Evolutionary conservation across 352 stramenopile species (phyloP), one percentile per base, ranked within the genome.

Genomic region (Phytophthora palmivora): DNA sequence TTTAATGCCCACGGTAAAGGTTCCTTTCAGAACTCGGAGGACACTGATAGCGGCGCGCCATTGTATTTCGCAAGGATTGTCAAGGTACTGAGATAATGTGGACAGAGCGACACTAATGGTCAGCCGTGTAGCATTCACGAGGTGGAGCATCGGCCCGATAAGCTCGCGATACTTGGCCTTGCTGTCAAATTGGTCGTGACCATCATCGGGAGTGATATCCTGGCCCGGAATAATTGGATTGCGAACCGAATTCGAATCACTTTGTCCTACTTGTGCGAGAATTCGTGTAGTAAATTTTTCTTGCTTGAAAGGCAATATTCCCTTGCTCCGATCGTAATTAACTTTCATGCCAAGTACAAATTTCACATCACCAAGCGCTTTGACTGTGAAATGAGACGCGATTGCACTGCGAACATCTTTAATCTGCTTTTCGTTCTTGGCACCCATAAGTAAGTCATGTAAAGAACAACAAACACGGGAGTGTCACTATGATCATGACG

Each of bases 301-400:
- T 34, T 72, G 50, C 0, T 18, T 22, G 7, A 72, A 9, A 1
- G 0, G 22, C 9, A 19, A 67, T 14, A 33, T 58, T 36, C 59
- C 50, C 15, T 62, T 43, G 2, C 45, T 33, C 4, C 8, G 16
- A 4, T 28, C 12, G 16, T 63, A 72, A 0, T 56, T 1, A 1
- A 67, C 19, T 30, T 67, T 41, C 39, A 72, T 71, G 1, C 51
- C 63, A 0, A 63, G n/a, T 2, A 67, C 22, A 19, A 48, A 61
- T 1, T n/a, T 15, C 0, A 30, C 22, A 21, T 46, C 51, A 12
- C 63, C 63, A 22, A 67, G 57, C 3, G 16, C 39, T 19, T 72
- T 72, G 6, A 67, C 22, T 2, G 32, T 43, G 15, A 72, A 72
- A 19, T 56, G 50, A 4, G 18, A 2, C 6, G 15, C 16, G 5